phyloP scores from a whole-genome alignment of 805 yeast genomes.

The Nakazawaea wyomingensis region DNA sequence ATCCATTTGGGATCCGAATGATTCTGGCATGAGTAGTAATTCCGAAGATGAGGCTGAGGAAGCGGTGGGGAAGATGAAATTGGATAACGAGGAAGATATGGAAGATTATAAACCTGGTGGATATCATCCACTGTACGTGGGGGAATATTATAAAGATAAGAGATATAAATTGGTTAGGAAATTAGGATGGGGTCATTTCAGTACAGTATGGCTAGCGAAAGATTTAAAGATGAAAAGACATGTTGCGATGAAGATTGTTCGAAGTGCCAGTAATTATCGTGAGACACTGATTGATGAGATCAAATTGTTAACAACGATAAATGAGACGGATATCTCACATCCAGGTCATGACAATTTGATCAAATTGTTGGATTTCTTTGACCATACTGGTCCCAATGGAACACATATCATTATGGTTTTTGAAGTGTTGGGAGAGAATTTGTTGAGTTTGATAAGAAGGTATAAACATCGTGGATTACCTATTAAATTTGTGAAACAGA shows the following conservation, averaged over 20 bases:
- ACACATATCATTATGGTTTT: slow-evolving; percentile 94
- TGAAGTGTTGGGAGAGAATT: slow-evolving; percentile 92
- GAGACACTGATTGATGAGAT: slow-evolving; percentile 95
- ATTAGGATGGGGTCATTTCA: slow-evolving; percentile 98
- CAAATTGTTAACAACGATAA: slow-evolving; percentile 62
- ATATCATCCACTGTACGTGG: slow-evolving; percentile 88
- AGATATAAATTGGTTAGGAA: slow-evolving; percentile 81
- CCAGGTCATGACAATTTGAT: slow-evolving; percentile 83
- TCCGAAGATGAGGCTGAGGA: slow-evolving; percentile 2
- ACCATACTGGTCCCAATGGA: slow-evolving; percentile 88
- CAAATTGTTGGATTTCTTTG: slow-evolving; percentile 75
- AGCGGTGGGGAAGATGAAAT: slow-evolving; percentile 6
- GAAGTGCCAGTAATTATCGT: slow-evolving; percentile 85
- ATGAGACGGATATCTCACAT: slow-evolving; percentile 58
- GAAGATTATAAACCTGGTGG: slow-evolving; percentile 91
- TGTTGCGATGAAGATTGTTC: slow-evolving; percentile 91
- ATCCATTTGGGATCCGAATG: slow-evolving; percentile 10
- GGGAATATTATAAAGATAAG: slow-evolving; percentile 69
- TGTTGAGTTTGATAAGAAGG: slow-evolving; percentile 76
- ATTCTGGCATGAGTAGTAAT: slow-evolving; percentile 1
- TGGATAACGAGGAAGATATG: slow-evolving; percentile 71
- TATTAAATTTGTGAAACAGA: slow-evolving; percentile 45
- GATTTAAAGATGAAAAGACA: slow-evolving; percentile 54
- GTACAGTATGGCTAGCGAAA: slow-evolving; percentile 89
- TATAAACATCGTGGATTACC: slow-evolving; percentile 51